Conservation (phyloP, 2,329 filamentous ascomycete species). For the Colletotrichum horii region DNA sequence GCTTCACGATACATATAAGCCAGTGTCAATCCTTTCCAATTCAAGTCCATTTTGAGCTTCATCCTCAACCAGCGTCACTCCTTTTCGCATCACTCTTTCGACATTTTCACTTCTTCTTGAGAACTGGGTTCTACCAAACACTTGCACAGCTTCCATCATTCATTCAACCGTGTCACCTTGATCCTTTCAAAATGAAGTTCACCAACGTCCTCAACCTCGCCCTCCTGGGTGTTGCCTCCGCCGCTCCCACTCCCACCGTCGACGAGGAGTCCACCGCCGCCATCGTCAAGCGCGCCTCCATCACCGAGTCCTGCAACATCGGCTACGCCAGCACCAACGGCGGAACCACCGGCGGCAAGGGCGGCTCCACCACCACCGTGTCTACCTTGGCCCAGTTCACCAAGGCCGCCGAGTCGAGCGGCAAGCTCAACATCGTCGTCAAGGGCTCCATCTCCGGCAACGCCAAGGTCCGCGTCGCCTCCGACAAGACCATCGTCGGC, state of each 20-base stretch:
- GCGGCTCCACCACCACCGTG: slow-evolving; percentile 56
- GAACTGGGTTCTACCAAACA: slow-evolving; percentile 2
- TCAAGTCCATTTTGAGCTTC: background rate
- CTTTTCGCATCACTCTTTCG: background rate
- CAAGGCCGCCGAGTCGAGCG: slow-evolving; percentile 49
- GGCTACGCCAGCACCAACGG: slow-evolving; percentile 39
- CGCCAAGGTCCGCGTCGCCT: slow-evolving; percentile 46
- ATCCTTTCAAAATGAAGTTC: slow-evolving; percentile 33
- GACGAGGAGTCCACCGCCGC: slow-evolving; percentile 28
- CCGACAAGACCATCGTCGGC: slow-evolving; percentile 52
- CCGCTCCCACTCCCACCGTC: slow-evolving; percentile 34
- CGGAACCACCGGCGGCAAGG: slow-evolving; percentile 55
- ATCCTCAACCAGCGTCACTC: background rate
- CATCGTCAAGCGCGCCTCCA: slow-evolving; percentile 38
- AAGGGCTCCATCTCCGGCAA: slow-evolving; percentile 44
- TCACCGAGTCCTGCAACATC: slow-evolving; percentile 39
- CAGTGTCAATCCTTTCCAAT: background rate
- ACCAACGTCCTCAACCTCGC: slow-evolving; percentile 29
- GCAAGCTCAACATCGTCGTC: slow-evolving; percentile 46
- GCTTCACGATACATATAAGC: background rate
- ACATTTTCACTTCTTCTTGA: background rate
- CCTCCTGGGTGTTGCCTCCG: slow-evolving; percentile 32
- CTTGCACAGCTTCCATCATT: background rate
- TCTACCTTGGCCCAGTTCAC: slow-evolving; percentile 51
- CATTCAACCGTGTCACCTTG: background rate